phyloP scores from a whole-genome alignment of 108 stramenopile species.

The Cyclotella cryptica region DNA sequence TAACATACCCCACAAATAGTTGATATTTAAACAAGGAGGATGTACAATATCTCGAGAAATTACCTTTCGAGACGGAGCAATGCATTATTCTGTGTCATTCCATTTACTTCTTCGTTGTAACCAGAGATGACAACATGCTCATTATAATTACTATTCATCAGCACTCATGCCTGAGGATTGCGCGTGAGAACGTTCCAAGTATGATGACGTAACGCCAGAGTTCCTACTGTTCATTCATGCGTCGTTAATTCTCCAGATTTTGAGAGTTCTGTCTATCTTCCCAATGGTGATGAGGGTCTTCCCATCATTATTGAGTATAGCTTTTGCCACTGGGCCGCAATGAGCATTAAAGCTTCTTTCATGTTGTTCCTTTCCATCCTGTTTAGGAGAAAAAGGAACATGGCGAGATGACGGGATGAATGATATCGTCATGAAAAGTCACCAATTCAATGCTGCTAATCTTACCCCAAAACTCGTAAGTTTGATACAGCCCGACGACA shows the following conservation, averaged over 20 bases:
- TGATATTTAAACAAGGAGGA: too few relatives aligned
- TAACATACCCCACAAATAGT: too few relatives aligned
- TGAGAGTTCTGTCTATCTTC: neutral
- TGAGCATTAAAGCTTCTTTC: neutral
- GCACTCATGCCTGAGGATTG: too few relatives aligned
- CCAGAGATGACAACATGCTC: too few relatives aligned
- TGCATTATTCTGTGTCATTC: too few relatives aligned
- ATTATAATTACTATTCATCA: too few relatives aligned
- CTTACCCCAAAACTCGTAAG: neutral
- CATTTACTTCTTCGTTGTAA: too few relatives aligned
- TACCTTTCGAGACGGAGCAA: too few relatives aligned
- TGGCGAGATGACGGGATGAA: neutral
- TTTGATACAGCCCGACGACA: neutral
- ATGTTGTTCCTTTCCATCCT: neutral
- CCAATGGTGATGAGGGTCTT: neutral
- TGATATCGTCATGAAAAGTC: neutral
- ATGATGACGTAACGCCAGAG: too few relatives aligned
- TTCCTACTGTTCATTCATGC: neutral
- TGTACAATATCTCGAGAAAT: too few relatives aligned
- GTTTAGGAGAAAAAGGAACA: neutral
- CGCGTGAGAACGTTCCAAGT: too few relatives aligned
- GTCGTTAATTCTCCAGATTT: neutral
- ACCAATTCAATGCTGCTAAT: neutral
- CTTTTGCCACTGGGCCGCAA: conserved; percentile 13
- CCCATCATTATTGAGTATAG: neutral